Evolutionary conservation across 139 green algal genomes (phyloP), one percentile per base, ranked within the genome.

Genomic region (Chlorella vulgaris): DNA sequence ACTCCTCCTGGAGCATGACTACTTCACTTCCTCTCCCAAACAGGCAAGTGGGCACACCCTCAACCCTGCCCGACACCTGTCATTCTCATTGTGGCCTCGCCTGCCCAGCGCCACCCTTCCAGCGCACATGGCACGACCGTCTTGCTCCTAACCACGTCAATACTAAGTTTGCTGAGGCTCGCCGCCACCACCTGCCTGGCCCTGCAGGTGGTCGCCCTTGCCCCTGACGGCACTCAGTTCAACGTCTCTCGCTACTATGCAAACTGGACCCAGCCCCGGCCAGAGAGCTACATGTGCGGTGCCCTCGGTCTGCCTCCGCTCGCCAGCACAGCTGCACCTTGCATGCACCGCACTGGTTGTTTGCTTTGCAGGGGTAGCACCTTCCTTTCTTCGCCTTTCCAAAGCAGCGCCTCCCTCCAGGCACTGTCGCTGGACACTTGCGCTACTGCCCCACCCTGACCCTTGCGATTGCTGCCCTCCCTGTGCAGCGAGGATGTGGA

Each of bases 171-270:
- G n/a, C n/a, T n/a, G n/a, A n/a, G n/a, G n/a, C n/a, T n/a, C n/a
- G n/a, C n/a, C n/a, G n/a, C n/a, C n/a, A n/a, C n/a, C n/a, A n/a
- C n/a, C n/a, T n/a, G n/a, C n/a, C n/a, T n/a, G n/a, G n/a, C n/a
- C 21, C 15, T 91, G 83, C 53, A 69, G 22, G 86, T 94, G 15
- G 28, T n/a, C 2, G 82, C 93, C 26, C 28, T 62, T 5, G 75
- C 50, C 39, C 43, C 80, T 33, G 50, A 62, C 33, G 86, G 85
- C 31, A 51, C 28, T 24, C 15, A 19, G 31, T 85, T 24, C 87
- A 92, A 87, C 36, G 38, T 96, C 6, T 84, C 83, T 4, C 86
- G 96, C 29, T 99, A 98, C 86, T 91, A 89, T 35, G 94, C 96
- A 0, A 63, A 91, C 51, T 95, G 86, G 89, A 35, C 82, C 3